Conservation (phyloP, 2,329 filamentous ascomycete species). For the Orbilia blumenaviensis region DNA sequence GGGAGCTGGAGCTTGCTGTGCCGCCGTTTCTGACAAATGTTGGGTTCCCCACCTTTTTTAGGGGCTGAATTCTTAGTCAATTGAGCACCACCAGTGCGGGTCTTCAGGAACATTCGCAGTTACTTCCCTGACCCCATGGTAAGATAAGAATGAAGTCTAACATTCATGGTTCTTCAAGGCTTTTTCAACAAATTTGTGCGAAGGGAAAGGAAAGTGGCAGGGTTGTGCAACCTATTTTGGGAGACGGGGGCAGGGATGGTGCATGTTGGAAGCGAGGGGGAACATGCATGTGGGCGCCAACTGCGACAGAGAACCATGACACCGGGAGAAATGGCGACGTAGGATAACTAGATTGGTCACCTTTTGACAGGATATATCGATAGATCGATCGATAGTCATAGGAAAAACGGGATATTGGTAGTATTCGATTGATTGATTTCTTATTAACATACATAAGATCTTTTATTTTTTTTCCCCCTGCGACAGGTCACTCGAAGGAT, state of each 20-base stretch:
- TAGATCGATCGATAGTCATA: constrained; percentile 7
- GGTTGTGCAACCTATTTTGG: constrained; percentile 45
- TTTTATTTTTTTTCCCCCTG: background rate
- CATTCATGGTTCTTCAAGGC: too few species aligned
- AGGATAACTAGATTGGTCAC: background rate
- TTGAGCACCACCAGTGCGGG: background rate
- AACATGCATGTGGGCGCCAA: constrained; percentile 38
- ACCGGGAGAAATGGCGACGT: background rate
- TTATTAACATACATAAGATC: too few species aligned
- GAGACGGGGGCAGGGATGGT: constrained; percentile 28
- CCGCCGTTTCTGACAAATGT: constrained; percentile 6
- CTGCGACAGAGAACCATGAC: constrained; percentile 30
- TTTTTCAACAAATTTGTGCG: background rate
- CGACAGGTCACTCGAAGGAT: background rate
- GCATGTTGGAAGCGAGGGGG: constrained; percentile 46
- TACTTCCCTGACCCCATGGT: background rate
- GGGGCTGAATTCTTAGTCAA: background rate
- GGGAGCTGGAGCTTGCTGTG: background rate
- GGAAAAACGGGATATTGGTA: background rate
- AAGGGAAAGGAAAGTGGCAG: background rate
- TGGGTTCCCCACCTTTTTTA: constrained; percentile 7
- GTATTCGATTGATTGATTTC: constrained; percentile 1
- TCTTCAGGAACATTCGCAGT: background rate
- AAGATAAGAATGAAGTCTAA: background rate
- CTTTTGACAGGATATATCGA: constrained; percentile 5